A percentile compares a stretch with the other conserved stretches of the same genome.
Conservation (phyloP, 1,284 basidiomycete genomes). For the Puccinia polysora region DNA sequence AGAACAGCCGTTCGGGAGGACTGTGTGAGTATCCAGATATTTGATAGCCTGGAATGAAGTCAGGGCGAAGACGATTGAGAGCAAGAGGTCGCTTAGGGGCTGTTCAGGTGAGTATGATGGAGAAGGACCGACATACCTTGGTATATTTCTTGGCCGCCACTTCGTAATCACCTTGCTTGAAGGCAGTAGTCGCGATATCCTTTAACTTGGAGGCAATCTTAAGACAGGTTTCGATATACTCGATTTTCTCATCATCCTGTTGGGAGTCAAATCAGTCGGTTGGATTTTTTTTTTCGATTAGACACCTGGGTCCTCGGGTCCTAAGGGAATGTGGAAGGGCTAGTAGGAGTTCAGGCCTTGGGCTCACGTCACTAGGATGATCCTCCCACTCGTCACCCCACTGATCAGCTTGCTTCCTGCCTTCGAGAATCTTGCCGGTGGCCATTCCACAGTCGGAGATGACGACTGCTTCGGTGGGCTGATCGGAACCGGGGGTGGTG, state of each 20-base stretch:
- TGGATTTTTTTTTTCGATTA: neutral
- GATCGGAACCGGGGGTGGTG: constrained; percentile 59
- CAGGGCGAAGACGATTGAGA: no score
- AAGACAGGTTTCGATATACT: constrained; percentile 37
- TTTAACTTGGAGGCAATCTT: constrained; percentile 40
- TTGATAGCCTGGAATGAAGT: constrained; percentile 19
- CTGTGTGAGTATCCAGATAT: constrained; percentile 41
- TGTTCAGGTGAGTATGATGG: neutral
- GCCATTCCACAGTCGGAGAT: constrained; percentile 71
- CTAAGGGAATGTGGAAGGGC: no score
- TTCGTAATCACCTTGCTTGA: constrained; percentile 30
- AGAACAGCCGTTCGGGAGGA: constrained; percentile 23
- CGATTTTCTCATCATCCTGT: constrained; percentile 41
- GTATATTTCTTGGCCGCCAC: constrained; percentile 41
- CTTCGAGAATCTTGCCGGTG: constrained; percentile 45
- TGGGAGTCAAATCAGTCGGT: neutral
- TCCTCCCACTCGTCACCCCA: constrained; percentile 44
- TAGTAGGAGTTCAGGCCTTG: no score
- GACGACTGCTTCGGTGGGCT: constrained; percentile 63
- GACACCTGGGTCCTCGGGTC: no score
- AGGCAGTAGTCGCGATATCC: constrained; percentile 35
- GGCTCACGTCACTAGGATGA: constrained; percentile 39
- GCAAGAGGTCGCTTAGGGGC: neutral
- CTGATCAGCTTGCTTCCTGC: constrained; percentile 6
- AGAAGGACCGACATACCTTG: constrained; percentile 9